A percentile compares a stretch with the other conserved stretches of the same genome.
Conservation (phyloP, 352 stramenopile genomes). For the Phytopythium kandeliae region DNA sequence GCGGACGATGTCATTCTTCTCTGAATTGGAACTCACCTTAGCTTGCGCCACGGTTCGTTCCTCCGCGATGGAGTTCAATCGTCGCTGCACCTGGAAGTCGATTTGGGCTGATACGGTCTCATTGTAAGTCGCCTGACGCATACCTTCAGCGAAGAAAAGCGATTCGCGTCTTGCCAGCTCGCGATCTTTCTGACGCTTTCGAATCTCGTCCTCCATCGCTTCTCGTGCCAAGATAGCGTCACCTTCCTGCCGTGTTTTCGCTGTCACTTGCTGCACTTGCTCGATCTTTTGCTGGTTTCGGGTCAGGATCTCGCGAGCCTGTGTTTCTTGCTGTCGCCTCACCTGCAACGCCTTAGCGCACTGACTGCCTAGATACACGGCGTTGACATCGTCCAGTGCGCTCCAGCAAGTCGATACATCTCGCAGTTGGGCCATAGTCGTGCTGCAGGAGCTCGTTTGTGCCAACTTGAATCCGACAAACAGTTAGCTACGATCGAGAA, state of each 20-base stretch:
- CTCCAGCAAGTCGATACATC: constrained; percentile 14
- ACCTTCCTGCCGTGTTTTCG: constrained; percentile 28
- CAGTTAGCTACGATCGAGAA: background rate
- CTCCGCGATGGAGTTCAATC: constrained; percentile 25
- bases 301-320: constrained; percentile 21
- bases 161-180: constrained; percentile 33
- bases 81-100: constrained; percentile 58
- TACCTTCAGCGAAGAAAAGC: constrained; percentile 45
- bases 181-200: constrained; percentile 24
- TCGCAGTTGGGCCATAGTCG: background rate
- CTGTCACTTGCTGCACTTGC: constrained; percentile 38
- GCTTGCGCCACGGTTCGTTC: background rate
- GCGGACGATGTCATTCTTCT: constrained; percentile 14
- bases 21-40: background rate
- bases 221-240: constrained; percentile 23
- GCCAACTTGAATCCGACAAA: background rate
- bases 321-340: constrained; percentile 27
- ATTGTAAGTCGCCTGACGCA: constrained; percentile 64
- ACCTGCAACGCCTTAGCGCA: constrained; percentile 28
- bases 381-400: constrained; percentile 36
- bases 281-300: constrained; percentile 32
- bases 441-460: background rate
- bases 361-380: constrained; percentile 40
- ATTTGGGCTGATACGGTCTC: constrained; percentile 55
- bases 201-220: constrained; percentile 24